A percentile compares a stretch with the other conserved stretches of the same genome.
phyloP scores from a whole-genome alignment of 2,329 filamentous ascomycete genomes.

The Sporothrix globosa region DNA sequence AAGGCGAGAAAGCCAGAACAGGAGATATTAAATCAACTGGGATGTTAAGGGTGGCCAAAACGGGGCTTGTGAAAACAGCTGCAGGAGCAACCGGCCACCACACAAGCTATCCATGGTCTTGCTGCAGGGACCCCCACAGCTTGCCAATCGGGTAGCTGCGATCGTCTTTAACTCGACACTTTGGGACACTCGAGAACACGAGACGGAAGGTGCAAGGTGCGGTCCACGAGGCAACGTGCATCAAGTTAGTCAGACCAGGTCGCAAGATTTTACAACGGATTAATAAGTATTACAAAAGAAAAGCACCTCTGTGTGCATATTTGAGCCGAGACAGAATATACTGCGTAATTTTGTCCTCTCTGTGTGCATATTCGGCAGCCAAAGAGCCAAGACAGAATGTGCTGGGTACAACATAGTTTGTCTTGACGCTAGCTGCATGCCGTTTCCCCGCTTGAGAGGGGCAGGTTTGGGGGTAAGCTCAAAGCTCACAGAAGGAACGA shows the following conservation, averaged over 20 bases:
- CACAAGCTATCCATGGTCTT: conserved; percentile 6
- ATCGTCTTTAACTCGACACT: conserved; percentile 8
- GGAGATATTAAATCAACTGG: conserved; percentile 1
- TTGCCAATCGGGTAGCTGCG: conserved; percentile 3
- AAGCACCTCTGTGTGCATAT: not conserved
- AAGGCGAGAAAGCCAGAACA: conserved; percentile 2
- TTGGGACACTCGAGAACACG: not conserved
- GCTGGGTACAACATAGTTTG: not conserved
- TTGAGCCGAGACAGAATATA: not conserved
- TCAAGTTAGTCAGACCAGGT: conserved; percentile 11
- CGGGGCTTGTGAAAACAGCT: not conserved
- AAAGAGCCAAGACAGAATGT: not conserved
- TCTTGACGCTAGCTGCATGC: conserved; percentile 20
- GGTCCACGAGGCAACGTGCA: not conserved
- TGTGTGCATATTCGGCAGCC: too few relatives aligned
- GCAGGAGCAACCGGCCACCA: conserved; percentile 7
- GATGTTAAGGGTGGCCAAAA: not conserved
- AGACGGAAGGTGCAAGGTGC: conserved; percentile 7
- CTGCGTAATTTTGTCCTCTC: not conserved
- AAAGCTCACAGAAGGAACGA: conserved; percentile 5
- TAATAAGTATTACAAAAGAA: not conserved
- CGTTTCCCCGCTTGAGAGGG: conserved; percentile 11
- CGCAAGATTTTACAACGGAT: not conserved
- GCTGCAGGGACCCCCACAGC: conserved; percentile 12
- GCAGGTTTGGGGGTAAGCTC: not conserved